Evolutionary conservation across 805 yeast species (phyloP).

Genomic region (Blastobotrys muscicola): DNA sequence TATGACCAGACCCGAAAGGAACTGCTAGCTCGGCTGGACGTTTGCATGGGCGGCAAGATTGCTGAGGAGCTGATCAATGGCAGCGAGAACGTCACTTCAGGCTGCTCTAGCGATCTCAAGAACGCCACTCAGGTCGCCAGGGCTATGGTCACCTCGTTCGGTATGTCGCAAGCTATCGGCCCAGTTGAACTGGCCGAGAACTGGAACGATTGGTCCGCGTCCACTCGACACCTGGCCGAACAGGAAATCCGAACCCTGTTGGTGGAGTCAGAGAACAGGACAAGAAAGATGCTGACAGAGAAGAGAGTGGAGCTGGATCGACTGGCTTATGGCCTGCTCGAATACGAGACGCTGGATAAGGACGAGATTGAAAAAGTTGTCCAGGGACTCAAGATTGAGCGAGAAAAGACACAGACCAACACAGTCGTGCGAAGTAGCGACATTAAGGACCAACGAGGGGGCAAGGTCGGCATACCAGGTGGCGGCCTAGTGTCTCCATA

Average conservation of each 20-base stretch:
- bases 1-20: slow-evolving; percentile 85
- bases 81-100: slow-evolving; percentile 84
- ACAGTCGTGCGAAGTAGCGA: slow-evolving; percentile 51
- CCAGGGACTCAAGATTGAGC: slow-evolving; percentile 64
- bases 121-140: slow-evolving; percentile 89
- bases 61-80: slow-evolving; percentile 95
- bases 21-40: slow-evolving; percentile 86
- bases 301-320: slow-evolving; percentile 66
- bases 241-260: slow-evolving; percentile 75
- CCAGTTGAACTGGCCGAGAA: slow-evolving; percentile 83
- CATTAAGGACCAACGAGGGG: slow-evolving; percentile 22
- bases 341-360: slow-evolving; percentile 87
- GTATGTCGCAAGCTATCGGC: slow-evolving; percentile 91
- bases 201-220: slow-evolving; percentile 93
- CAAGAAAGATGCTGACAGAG: slow-evolving; percentile 55
- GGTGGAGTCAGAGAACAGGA: slow-evolving; percentile 68
- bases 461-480: slow-evolving; percentile 1
- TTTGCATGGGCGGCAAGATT: slow-evolving; percentile 97
- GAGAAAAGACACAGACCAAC: slow-evolving; percentile 61
- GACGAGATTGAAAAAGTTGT: slow-evolving; percentile 85
- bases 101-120: slow-evolving; percentile 86
- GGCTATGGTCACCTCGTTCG: slow-evolving; percentile 94
- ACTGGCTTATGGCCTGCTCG: slow-evolving; percentile 85
- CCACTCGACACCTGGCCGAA: slow-evolving; percentile 82
- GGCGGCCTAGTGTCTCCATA: background rate